Evolutionary conservation across 495 filamentous ascomycete genomes (phyloP), one percentile per base, ranked within the genome.

Genomic region (Lineolata rhizophorae): DNA sequence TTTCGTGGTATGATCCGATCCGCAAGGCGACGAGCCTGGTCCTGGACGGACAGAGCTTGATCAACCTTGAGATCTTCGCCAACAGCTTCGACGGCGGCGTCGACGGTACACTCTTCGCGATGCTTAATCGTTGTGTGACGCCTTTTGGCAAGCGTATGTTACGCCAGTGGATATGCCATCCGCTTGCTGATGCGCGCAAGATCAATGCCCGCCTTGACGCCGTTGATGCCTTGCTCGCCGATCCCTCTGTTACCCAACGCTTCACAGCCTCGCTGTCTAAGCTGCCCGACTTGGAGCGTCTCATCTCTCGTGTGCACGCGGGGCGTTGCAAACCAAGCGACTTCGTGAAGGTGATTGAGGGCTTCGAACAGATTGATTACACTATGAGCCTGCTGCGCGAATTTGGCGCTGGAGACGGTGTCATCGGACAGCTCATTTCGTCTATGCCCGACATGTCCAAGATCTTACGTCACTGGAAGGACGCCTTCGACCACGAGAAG

Each of bases 81-180:
- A 99, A 99, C 53, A 90, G 74, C 1, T 81, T 76, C 42, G 85
- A 94, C 49, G 85, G 85, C 5, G 66, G 78, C 12, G 43, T 60
- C 0, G 70, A 85, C 10, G 90, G 90, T 15, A 95, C 87, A 0
- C 55, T 99, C 2, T 95, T 94, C 56, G 64, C 64, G 10, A 67
- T 95, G 25, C 61, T 99, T 9, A 95, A 99, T 51, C 67, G 80
- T 16, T 99, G 90, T 49, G 74, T 93, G 35, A 94, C 90, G 1
- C 85, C 90, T 0, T 99, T 95, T 43, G 90, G 85, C 32, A 99
- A 99, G 57, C 73, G 90, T 3, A 76, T 87, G 54, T 84, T 95
- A 52, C 73, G 83, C 24, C 84, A 93, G 51, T 99, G 90, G 90
- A 76, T 95, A 2, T 95, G 87, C 54, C 90, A 95, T 44, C 90